Conservation (phyloP, 306 rosid species). For the Cicer bijugum region DNA sequence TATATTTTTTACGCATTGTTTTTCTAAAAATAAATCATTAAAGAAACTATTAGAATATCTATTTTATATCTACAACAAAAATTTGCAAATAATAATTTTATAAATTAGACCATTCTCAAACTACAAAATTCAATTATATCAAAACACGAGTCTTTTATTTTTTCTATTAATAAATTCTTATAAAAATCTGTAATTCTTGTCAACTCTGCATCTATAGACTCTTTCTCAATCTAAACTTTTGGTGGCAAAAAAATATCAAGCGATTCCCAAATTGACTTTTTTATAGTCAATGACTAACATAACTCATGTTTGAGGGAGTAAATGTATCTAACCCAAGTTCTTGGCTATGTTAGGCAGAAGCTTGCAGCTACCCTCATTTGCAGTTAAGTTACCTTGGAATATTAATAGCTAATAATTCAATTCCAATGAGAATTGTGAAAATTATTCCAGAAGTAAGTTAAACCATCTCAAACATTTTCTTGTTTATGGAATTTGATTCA, state of each 20-base stretch:
- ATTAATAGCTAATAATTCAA: slow-evolving; percentile 17
- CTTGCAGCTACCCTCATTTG: slow-evolving; percentile 19
- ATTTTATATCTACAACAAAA: too few species aligned
- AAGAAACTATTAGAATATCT: too few species aligned
- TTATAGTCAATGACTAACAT: background rate
- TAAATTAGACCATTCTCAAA: too few species aligned
- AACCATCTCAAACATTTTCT: background rate
- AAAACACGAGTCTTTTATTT: too few species aligned
- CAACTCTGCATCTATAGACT: too few species aligned
- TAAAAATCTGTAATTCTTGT: background rate
- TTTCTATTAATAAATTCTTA: background rate
- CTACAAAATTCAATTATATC: too few species aligned
- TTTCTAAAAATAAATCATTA: too few species aligned
- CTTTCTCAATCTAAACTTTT: background rate
- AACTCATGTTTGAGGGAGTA: slow-evolving; percentile 8
- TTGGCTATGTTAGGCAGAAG: slow-evolving; percentile 41
- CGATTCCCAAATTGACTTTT: slow-evolving; percentile 44
- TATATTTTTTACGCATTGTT: too few species aligned
- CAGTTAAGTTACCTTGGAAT: background rate
- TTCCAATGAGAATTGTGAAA: slow-evolving; percentile 20
- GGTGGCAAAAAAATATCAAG: background rate
- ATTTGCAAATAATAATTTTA: too few species aligned
- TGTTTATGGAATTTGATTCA: background rate
- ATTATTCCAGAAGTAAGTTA: slow-evolving; percentile 17
- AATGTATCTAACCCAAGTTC: slow-evolving; percentile 45